Evolutionary conservation across 1,284 basidiomycete species (phyloP), one percentile per base, ranked within the genome.

Genomic region (Cryptococcus sp.): DNA sequence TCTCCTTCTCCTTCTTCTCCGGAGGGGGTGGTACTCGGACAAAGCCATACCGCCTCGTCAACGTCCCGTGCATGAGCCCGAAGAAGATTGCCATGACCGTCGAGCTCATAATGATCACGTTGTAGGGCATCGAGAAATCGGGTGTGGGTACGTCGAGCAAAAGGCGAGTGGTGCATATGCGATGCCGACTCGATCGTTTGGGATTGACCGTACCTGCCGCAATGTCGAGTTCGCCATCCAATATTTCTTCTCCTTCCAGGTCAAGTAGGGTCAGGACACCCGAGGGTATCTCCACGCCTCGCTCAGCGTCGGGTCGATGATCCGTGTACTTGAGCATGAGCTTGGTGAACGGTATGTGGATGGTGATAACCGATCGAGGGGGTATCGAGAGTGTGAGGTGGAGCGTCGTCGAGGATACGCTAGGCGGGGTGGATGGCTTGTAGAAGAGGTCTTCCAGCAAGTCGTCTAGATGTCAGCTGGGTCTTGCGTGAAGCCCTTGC

Each of bases 51-150:
- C 80, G 80, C 53, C 94, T 77, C 37, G 89, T 86, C 64, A 97
- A 74, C 40, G 84, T 69, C 64, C 97, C 97, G 73, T 97, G 89
- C 40, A 94, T 75, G 57, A 82, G 87, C 35, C 94, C 94, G 71
- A 98, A 97, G 54, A 94, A 85, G 53, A 97, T 81, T 31, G 94
- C 92, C 53, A 93, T 81, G 42, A 95, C 76, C 9, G 90, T 92
- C 64, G 84, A 89, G 49, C 83, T 91, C 77, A 97, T 86, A 64
- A 95, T 94, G 71, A 97, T 97, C 54, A 97, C 93, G 73, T 97
- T 99, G 75, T 97, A 98, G 11, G 94, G 93, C 92, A 98, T 97
- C 65, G 87, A 93, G 72, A 98, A 98, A 74, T 98, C 94, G 0
- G 95, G 95, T 7, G 90, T 93, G 7, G 94, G 87, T 22, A 97